Evolutionary conservation across 768 basidiomycete genomes (phyloP), one percentile per base, ranked within the genome.

Genomic region (Suillus paluster): DNA sequence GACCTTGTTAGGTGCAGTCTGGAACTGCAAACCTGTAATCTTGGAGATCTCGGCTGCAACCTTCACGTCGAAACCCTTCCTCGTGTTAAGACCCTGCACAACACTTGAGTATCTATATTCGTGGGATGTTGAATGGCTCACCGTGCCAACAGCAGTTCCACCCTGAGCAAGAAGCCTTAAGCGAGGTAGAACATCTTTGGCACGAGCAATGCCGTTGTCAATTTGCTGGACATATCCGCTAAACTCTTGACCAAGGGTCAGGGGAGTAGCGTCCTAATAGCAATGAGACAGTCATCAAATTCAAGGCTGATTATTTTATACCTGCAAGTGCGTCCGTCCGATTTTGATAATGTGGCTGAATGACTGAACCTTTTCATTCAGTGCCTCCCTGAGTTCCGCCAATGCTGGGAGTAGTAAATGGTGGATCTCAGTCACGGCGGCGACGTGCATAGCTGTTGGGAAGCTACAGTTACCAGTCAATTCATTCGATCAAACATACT

Each of bases 361-460:
- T 1, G 82, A 83, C 67, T 90, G 86, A 17, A 89, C 79, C 80
- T 99, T 99, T 63, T 81, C 85, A 60, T 91, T 85, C 54, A 99
- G 80, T 6, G 93, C 95, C 74, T 92, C 88, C 54, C 89, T 89
- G 39, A 99, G 86, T 72, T 90, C 89, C 34, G 82, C 83, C 36
- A 99, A 80, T 33, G 96, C 95, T 44, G 97, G 97, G 61, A 99
- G 76, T 52, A 99, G 83, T 46, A 84, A 83, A 33, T 83, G 77
- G 73, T 85, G 83, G 67, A 99, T 86, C 76, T 99, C 97, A 27
- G 86, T 89, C 42, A 97, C 95, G 36, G 95, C 94, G 42, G 97
- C 95, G 61, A 99, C 87, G 77, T 99, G 97, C 97, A 99, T 99
- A 15, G 91, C 97, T 30, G 97, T 99, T 9, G 97, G 97, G 86